phyloP scores from a whole-genome alignment of 345 rosid species.

The Schrenkiella parvula region DNA sequence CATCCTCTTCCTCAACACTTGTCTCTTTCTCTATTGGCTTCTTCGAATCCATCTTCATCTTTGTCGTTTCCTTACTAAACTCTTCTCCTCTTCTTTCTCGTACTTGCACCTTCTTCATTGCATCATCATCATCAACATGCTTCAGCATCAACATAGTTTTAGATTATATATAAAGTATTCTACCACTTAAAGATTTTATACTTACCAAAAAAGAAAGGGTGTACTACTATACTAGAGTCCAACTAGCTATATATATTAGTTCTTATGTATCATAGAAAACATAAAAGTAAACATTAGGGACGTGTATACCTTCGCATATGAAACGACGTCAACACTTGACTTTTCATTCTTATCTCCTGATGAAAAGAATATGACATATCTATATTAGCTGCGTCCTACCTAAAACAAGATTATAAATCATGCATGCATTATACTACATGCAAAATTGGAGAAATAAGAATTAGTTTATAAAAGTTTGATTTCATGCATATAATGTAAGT shows the following conservation, averaged over 20 bases:
- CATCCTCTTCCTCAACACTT: slow-evolving; percentile 32
- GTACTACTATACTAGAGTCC: no score
- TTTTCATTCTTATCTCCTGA: slow-evolving; percentile 19
- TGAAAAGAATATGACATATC: background rate
- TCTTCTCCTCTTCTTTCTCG: slow-evolving; percentile 6
- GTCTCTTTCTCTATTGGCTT: slow-evolving; percentile 12
- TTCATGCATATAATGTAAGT: background rate
- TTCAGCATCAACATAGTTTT: background rate
- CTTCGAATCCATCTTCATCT: background rate
- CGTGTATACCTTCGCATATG: slow-evolving; percentile 24
- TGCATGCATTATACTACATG: background rate
- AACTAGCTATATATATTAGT: no score
- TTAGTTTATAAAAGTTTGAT: background rate
- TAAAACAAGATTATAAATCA: background rate
- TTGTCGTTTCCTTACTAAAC: slow-evolving; percentile 9
- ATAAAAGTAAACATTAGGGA: background rate
- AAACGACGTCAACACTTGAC: slow-evolving; percentile 7
- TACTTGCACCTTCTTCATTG: slow-evolving; percentile 5
- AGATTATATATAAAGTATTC: background rate
- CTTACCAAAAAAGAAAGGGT: no score
- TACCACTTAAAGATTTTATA: no score
- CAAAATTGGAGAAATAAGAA: background rate
- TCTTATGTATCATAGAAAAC: background rate
- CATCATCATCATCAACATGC: background rate
- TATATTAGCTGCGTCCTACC: background rate